Evolutionary conservation across 2,329 filamentous ascomycete genomes (phyloP), one percentile per base, ranked within the genome.

Genomic region (Penicillium griseofulvum): DNA sequence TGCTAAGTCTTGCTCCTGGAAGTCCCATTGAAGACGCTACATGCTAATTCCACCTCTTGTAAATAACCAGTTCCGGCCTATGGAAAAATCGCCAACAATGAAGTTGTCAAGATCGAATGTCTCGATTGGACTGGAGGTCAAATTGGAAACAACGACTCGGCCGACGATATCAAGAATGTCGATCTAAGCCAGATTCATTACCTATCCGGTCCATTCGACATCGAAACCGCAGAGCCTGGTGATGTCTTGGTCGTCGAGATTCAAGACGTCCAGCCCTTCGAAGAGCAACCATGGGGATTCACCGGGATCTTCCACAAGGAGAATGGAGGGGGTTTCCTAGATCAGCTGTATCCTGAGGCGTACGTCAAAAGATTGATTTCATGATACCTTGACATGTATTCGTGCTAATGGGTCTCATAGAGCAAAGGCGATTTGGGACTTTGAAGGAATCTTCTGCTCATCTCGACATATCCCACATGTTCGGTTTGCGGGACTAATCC

Each of bases 71-170:
- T 96, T 49, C 92, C 92, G 0, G 84, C 82, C 53, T 82, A 81
- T 48, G 88, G 81, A 31, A 85, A 82, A 1, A 91, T 97, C 67
- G 86, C 88, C 65, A 86, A 92, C 67, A 87, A 87, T 29, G 92
- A 96, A 75, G 89, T 89, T 0, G 91, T 96, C 62, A 96, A 95
- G 75, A 96, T 96, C 62, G 90, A 96, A 79, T 96, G 92, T 67
- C 79, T 94, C 8, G 90, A 95, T 76, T 95, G 90, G 86, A 79
- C 76, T 0, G 77, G 76, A 22, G 91, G 91, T 2, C 91, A 96
- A 66, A 96, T 96, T 67, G 82, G 83, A 52, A 96, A 97, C 74
- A 88, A 93, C 62, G 91, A 97, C 72, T 88, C 83, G 31, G 92
- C 92, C n/a, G 89, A 96, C 66, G 92, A 97, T 68, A 77, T 96